phyloP scores from a whole-genome alignment of 805 yeast species.

The Ogataea pilisensis region DNA sequence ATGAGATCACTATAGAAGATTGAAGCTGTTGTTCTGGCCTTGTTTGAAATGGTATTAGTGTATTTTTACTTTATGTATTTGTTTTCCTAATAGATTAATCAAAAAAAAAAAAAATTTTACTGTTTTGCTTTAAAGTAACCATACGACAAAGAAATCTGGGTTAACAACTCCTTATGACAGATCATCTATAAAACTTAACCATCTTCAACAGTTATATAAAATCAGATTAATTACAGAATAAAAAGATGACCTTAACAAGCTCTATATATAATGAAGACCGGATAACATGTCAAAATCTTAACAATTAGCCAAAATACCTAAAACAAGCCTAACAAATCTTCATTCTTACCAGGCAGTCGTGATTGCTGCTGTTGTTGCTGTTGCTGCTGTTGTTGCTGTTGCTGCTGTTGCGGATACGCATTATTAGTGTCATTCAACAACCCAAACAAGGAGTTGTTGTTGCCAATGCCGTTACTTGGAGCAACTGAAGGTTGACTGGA shows the following conservation, averaged over 20 bases:
- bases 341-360: slow-evolving; percentile 5
- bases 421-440: slow-evolving; percentile 1
- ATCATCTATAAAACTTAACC: too few relatives aligned
- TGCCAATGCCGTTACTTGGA: slow-evolving; percentile 1
- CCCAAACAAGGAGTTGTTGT: slow-evolving; percentile 11
- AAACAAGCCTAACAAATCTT: slow-evolving; percentile 17
- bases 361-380: not conserved
- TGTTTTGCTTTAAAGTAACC: too few relatives aligned
- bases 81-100: not conserved
- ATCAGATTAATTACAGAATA: too few relatives aligned
- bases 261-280: too few relatives aligned
- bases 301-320: too few relatives aligned
- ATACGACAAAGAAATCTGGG: too few relatives aligned
- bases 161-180: too few relatives aligned
- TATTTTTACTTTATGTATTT: too few relatives aligned
- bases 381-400: not conserved
- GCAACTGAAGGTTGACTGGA: slow-evolving; percentile 22
- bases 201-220: too few relatives aligned
- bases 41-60: too few relatives aligned
- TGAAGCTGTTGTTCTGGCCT: slow-evolving; percentile 3
- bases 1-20: slow-evolving; percentile 22
- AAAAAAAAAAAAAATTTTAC: too few relatives aligned
- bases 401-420: not conserved
- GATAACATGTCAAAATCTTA: not conserved
- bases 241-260: too few relatives aligned